phyloP scores from a whole-genome alignment of 768 basidiomycete genomes.

The Ramaria sp. region DNA sequence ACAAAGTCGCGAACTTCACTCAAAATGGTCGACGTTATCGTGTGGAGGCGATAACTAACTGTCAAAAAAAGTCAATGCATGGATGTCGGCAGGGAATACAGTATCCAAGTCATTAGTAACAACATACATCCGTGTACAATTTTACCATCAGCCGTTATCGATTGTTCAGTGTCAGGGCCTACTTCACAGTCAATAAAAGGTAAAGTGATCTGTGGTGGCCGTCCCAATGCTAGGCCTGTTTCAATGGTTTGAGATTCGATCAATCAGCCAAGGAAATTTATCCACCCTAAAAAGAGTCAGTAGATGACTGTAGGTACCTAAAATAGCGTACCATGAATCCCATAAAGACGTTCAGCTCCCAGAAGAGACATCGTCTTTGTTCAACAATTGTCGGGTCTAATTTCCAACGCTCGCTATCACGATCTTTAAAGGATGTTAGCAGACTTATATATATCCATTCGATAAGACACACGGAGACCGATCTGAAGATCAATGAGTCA shows the following conservation, averaged over 20 bases:
- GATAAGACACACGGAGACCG: background rate
- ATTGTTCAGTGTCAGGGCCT: background rate
- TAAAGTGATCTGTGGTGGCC: conserved; percentile 58
- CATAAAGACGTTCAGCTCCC: conserved; percentile 57
- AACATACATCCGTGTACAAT: background rate
- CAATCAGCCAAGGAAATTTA: background rate
- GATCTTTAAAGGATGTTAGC: conserved; percentile 32
- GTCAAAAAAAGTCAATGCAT: background rate
- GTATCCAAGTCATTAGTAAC: background rate
- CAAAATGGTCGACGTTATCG: background rate
- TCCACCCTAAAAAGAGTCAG: no score
- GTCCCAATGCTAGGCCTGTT: conserved; percentile 31
- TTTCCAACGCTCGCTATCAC: conserved; percentile 59
- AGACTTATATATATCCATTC: background rate
- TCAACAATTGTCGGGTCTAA: conserved; percentile 51
- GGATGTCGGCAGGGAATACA: background rate
- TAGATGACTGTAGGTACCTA: background rate
- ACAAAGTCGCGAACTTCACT: background rate
- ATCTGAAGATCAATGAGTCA: background rate
- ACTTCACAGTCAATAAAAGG: conserved; percentile 48
- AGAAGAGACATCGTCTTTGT: conserved; percentile 53
- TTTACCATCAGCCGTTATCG: background rate
- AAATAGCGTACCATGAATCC: conserved; percentile 34
- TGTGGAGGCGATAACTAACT: background rate
- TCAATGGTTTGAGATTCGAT: background rate